phyloP scores from a whole-genome alignment of 176 grass and related monocot species.

The Oryza coarctata region DNA sequence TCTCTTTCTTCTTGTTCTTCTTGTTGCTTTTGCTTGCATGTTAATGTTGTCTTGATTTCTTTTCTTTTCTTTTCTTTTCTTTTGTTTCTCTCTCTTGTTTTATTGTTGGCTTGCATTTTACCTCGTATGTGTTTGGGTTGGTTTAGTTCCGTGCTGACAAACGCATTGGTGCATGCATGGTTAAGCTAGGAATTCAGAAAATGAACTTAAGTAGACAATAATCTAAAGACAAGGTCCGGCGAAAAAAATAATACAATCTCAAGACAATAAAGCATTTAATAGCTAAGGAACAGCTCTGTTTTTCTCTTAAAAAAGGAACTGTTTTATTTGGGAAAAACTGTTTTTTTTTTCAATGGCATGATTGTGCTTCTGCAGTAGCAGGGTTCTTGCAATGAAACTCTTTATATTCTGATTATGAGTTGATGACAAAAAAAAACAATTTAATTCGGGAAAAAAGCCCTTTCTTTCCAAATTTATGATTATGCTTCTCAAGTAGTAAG shows the following conservation, averaged over 20 bases:
- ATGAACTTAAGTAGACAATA: neutral
- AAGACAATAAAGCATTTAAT: neutral
- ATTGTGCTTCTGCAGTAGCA: neutral
- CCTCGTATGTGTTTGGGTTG: neutral
- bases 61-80: no score
- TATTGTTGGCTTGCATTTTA: no score
- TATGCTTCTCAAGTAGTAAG: neutral
- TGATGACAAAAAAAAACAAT: no score
- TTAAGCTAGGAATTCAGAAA: neutral
- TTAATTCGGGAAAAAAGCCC: neutral
- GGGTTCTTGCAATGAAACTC: neutral
- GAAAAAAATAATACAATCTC: no score
- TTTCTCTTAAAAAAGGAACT: neutral
- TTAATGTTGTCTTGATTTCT: no score
- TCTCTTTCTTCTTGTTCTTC: neutral
- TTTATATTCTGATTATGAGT: neutral
- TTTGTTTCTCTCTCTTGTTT: no score
- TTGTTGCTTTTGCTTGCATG: no score
- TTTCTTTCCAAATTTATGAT: neutral
- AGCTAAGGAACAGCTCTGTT: neutral
- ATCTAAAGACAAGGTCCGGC: slow-evolving; percentile 12
- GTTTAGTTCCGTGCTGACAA: neutral
- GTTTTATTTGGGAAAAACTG: neutral
- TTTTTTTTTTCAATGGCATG: neutral
- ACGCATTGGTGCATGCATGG: neutral